Percentiles rank a stretch among this genome's conserved stretches.
Conservation (phyloP, 345 rosid genomes). For the Abelmoschus esculentus region DNA sequence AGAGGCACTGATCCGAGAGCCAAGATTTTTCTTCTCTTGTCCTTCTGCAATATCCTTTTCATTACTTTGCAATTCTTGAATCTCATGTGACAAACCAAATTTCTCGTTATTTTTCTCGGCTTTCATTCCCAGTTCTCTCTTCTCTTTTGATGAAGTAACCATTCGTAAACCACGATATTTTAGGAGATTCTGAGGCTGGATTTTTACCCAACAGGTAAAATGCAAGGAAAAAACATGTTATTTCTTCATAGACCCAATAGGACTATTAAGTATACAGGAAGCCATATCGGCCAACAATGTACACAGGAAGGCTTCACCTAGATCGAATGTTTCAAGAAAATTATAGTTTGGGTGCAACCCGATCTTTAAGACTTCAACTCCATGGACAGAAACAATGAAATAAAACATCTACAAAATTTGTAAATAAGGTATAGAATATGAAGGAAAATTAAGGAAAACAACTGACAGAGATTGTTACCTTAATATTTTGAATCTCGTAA, state of each 20-base stretch:
- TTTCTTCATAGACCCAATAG: not conserved
- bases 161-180: conserved; percentile 48
- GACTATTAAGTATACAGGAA: no score
- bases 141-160: conserved; percentile 73
- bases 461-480: conserved; percentile 27
- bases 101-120: conserved; percentile 17
- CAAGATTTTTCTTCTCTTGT: conserved; percentile 28
- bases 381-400: not conserved
- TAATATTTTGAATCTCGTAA: conserved; percentile 63
- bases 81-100: conserved; percentile 27
- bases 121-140: conserved; percentile 42
- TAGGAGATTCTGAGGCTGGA: conserved; percentile 58
- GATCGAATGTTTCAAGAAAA: not conserved
- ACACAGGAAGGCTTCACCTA: not conserved
- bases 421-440: no score
- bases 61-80: conserved; percentile 28
- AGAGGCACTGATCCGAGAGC: conserved; percentile 42
- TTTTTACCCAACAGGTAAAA: conserved; percentile 1
- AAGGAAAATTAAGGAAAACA: no score
- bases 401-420: not conserved
- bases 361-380: not conserved
- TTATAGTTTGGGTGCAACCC: not conserved
- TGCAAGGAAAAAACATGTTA: not conserved
- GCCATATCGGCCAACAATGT: not conserved
- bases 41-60: conserved; percentile 20